These are phyloP conservation scores for Teratosphaeria viscida DNA, from an alignment of 2,329 filamentous ascomycete genomes.

Conservation along the genomic window DNA sequence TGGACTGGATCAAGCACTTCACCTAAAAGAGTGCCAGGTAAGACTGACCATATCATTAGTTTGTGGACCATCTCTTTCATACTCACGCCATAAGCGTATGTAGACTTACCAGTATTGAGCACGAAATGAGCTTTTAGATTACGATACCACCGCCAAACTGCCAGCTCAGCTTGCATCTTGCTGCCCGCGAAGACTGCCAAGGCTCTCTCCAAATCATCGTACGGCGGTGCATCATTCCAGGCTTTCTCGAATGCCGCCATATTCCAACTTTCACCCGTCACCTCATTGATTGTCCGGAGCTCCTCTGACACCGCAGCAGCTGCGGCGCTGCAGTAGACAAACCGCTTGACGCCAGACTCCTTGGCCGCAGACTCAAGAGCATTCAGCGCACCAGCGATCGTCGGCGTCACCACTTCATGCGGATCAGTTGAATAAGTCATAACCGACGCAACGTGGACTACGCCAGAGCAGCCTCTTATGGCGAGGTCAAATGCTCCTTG, in stretches of 20 bases:
- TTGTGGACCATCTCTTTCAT: constrained; percentile 27
- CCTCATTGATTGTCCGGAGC: constrained; percentile 20
- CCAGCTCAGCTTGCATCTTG: constrained; percentile 36
- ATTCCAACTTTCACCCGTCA: constrained; percentile 30
- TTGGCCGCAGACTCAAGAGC: constrained; percentile 32
- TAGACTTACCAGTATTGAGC: constrained; percentile 35
- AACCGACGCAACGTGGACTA: constrained; percentile 39
- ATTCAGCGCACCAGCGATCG: constrained; percentile 25
- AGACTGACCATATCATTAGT: constrained; percentile 24
- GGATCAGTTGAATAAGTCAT: constrained; percentile 31
- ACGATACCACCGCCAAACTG: constrained; percentile 34
- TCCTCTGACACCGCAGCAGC: constrained; percentile 24
- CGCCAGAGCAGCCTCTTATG: constrained; percentile 31
- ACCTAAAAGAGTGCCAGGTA: constrained; percentile 7
- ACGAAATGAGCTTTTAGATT: constrained; percentile 32
- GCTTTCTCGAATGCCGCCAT: constrained; percentile 23
- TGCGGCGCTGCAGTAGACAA: constrained; percentile 33
- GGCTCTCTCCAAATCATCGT: constrained; percentile 11
- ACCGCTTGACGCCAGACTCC: constrained; percentile 32
- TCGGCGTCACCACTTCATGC: constrained; percentile 33
- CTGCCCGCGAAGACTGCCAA: constrained; percentile 31
- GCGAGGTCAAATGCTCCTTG: constrained; percentile 30
- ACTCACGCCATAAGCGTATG: constrained; percentile 12
- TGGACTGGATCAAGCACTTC: constrained; percentile 2
- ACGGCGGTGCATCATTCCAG: constrained; percentile 20